A percentile compares a stretch with the other conserved stretches of the same genome.
Evolutionary conservation across 139 green algal genomes (phyloP).

Genomic region (Coelastrella sp.): DNA sequence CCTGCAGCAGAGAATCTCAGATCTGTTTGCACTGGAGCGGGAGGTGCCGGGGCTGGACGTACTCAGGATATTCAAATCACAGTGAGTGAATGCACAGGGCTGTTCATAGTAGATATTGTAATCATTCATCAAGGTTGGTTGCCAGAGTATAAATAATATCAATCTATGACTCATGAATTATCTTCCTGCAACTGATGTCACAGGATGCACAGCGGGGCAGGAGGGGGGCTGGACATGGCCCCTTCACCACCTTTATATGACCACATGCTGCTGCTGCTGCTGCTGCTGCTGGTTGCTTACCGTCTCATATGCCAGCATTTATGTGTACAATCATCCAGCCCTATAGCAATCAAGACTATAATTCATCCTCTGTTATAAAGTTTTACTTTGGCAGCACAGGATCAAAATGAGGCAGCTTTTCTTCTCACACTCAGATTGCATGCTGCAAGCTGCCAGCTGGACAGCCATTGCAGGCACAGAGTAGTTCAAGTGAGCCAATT

Average conservation of each 20-base stretch:
- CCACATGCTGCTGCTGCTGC: not conserved
- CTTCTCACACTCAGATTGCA: not conserved
- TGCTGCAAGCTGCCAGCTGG: not conserved
- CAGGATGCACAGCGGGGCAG: not conserved
- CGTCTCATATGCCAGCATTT: not conserved
- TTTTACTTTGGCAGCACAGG: not conserved
- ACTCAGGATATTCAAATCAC: not conserved
- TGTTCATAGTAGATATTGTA: not conserved
- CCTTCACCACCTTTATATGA: not conserved
- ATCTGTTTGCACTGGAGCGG: slow-evolving; percentile 14
- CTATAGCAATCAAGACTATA: too few species aligned
- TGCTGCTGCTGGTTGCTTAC: not conserved
- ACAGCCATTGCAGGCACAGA: not conserved
- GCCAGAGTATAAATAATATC: too few species aligned
- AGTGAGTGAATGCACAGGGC: slow-evolving; percentile 17
- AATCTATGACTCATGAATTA: not conserved
- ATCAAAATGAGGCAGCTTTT: not conserved
- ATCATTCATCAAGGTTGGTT: too few species aligned
- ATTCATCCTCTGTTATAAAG: not conserved
- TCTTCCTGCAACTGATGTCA: not conserved
- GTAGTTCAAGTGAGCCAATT: too few species aligned
- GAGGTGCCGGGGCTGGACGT: slow-evolving; percentile 7
- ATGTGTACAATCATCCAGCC: not conserved
- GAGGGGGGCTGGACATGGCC: not conserved
- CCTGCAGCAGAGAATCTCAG: not conserved